Evolutionary conservation across 2,329 filamentous ascomycete genomes (phyloP).

Genomic region (Zymoseptoria ardabiliae): DNA sequence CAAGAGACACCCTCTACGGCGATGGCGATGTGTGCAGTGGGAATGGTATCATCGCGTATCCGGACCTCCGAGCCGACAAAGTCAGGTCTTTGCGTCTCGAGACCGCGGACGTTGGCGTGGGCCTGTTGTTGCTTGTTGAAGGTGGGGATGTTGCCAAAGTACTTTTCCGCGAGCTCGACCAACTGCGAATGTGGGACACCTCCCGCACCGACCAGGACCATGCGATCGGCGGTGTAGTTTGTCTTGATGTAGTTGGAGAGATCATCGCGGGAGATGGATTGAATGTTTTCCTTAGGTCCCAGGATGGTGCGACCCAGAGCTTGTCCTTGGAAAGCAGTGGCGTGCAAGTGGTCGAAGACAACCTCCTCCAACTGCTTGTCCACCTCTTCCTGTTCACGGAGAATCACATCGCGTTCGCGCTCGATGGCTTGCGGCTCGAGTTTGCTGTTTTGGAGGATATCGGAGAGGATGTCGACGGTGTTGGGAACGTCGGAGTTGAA

Average conservation of each 20-base stretch:
- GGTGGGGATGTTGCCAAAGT: constrained; percentile 75
- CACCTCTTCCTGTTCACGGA: constrained; percentile 97
- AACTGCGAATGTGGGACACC: constrained; percentile 90
- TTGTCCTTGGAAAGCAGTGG: constrained; percentile 94
- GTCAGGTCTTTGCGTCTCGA: constrained; percentile 74
- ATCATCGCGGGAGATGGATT: constrained; percentile 87
- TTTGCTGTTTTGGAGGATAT: constrained; percentile 99
- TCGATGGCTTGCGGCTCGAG: constrained; percentile 89
- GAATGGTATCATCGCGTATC: constrained; percentile 91
- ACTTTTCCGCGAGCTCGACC: constrained; percentile 91
- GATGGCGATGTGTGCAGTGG: constrained; percentile 94
- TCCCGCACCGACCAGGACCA: constrained; percentile 95
- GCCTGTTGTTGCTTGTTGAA: constrained; percentile 68
- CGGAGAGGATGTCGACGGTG: constrained; percentile 95
- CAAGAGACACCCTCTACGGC: constrained; percentile 99
- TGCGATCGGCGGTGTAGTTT: constrained; percentile 99
- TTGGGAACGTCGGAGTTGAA: constrained; percentile 97
- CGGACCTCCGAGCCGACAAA: constrained; percentile 96
- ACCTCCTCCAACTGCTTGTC: constrained; percentile 99
- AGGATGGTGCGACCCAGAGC: constrained; percentile 95
- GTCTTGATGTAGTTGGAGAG: constrained; percentile 95
- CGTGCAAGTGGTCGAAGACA: constrained; percentile 97
- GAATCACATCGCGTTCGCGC: constrained; percentile 96
- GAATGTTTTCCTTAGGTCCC: constrained; percentile 95
- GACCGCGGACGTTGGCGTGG: constrained; percentile 60